These are phyloP conservation scores for Tulasnella sp. DNA, from an alignment of 768 basidiomycete species.

Conservation along the genomic window DNA sequence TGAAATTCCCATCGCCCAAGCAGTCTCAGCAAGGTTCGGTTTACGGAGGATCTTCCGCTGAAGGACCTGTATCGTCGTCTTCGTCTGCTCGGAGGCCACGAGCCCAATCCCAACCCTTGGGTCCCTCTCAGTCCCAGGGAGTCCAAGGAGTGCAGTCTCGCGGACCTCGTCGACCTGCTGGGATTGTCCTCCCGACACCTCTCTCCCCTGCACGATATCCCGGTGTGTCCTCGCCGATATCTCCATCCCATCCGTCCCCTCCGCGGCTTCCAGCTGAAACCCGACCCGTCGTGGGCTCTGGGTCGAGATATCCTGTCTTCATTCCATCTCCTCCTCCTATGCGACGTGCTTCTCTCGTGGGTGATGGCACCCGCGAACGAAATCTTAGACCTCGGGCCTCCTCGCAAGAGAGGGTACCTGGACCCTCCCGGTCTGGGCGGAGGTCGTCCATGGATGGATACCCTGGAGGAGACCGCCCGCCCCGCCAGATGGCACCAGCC, in stretches of 20 bases:
- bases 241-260: constrained; percentile 6
- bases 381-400: neutral
- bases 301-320: neutral
- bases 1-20: neutral
- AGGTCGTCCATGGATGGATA: neutral
- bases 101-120: neutral
- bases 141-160: neutral
- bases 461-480: neutral
- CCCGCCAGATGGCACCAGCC: neutral
- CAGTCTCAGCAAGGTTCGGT: constrained; percentile 31
- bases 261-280: neutral
- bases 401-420: neutral
- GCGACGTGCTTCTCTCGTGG: neutral
- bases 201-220: constrained; percentile 32
- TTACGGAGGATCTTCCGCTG: constrained; percentile 31
- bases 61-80: constrained; percentile 18
- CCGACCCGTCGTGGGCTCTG: neutral
- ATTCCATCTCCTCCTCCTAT: neutral
- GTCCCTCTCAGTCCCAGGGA: neutral
- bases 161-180: constrained; percentile 16
- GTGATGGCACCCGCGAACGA: neutral
- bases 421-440: neutral
- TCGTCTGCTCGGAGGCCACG: constrained; percentile 20
- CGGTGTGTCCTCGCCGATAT: neutral
- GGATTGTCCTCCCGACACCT: constrained; percentile 31